A percentile compares a stretch with the other conserved stretches of the same genome.
Evolutionary conservation across 2,329 filamentous ascomycete genomes (phyloP).

Genomic region (Xylaria sp.): DNA sequence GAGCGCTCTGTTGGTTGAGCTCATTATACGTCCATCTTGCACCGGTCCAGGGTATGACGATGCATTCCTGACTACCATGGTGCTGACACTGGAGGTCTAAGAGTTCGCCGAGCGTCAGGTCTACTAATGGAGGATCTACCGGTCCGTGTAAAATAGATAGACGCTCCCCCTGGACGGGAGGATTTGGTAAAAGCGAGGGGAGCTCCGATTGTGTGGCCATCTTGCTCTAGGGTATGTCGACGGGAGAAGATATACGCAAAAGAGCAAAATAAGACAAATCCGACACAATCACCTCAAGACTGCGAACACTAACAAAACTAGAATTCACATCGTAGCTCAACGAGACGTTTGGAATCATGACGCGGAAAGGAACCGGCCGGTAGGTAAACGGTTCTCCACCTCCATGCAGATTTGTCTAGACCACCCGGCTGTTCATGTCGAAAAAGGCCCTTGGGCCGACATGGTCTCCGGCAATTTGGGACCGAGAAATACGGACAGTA

Average conservation of each 20-base stretch:
- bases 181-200: conserved; percentile 16
- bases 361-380: conserved; percentile 2
- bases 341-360: conserved; percentile 1
- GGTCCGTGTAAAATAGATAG: conserved; percentile 69
- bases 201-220: conserved; percentile 34
- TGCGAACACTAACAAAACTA: background rate
- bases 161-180: conserved; percentile 38
- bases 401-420: conserved; percentile 6
- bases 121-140: conserved; percentile 68
- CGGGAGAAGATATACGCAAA: background rate
- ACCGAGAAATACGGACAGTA: background rate
- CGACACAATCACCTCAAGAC: background rate
- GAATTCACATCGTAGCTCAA: background rate
- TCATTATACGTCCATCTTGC: conserved; percentile 73
- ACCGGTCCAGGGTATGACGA: conserved; percentile 77
- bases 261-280: background rate
- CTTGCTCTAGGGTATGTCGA: background rate
- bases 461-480: background rate
- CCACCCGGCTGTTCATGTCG: background rate
- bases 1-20: conserved; percentile 63
- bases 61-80: conserved; percentile 66
- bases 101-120: conserved; percentile 73
- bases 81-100: conserved; percentile 70
- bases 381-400: conserved; percentile 9
- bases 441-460: background rate